Base-by-base conservation (phyloP, 2,329 filamentous ascomycete genomes). In the Fusarium sp. region DNA sequence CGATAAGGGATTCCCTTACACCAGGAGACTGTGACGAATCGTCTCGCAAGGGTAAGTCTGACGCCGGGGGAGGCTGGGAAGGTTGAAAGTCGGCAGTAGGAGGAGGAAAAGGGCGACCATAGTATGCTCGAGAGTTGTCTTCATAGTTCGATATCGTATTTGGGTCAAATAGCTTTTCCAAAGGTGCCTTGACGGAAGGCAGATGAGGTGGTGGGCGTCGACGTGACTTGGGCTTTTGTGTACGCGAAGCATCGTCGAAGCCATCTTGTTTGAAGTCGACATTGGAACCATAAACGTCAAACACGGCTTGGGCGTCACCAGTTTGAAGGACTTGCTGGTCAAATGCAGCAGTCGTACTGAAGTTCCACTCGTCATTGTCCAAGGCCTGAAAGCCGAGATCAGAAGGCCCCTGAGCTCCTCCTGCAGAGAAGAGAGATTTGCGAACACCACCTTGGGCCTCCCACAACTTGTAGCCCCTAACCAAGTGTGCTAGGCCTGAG, bases 401-500 rank as follows among this genome's bases (percentile, higher is more conserved):
- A 3, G 79, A 79, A 14, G 84, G 82, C 3, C 81, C 85, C 67
- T 89, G 86, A 3, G 88, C 89, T 61, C 89, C 89, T 23, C 86
- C 86, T 4, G 83, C 79, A 8, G 84, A 84, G 67, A 91, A 91
- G 1, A 91, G 81, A 18, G 89, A 91, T 67, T 87, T 88, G 46
- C 92, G 86, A 70, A 88, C 88, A 28, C 92, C 92, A 25, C 92
- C 92, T 71, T 88, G 86, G 10, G 89, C 86, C 77, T 94, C 92
- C 92, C 92, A 95, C 21, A 90, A 76, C 75, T 89, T 90, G 80
- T 91, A 95, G 14, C 88, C 89, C 69, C 89, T 87, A 12, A 95
- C 90, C 2, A 95, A 83, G 62, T 88, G 84, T 4, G 88, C 81
- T 4, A 95, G 84, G 7, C 84, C 85, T 0, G 85, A 85, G 0